Evolutionary conservation across 2,329 filamentous ascomycete species (phyloP).

Genomic region (Pseudogymnoascus sp.): DNA sequence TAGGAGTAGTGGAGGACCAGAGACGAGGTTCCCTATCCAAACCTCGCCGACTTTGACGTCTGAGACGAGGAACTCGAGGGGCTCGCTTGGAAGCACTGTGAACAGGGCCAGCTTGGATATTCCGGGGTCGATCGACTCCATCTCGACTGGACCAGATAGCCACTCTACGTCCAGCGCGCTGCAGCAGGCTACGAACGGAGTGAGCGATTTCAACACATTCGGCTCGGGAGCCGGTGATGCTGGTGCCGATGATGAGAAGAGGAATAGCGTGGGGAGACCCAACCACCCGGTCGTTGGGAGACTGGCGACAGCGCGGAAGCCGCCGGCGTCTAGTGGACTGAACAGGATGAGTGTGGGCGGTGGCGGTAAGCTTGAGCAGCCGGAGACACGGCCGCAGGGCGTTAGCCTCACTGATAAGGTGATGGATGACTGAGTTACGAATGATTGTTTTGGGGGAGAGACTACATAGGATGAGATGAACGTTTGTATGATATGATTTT

Average conservation of each 20-base stretch:
- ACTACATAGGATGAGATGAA: not conserved
- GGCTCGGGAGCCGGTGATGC: not conserved
- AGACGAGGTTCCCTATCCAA: conserved; percentile 78
- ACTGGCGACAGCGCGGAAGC: conserved; percentile 32
- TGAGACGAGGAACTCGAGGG: conserved; percentile 31
- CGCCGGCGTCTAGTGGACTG: conserved; percentile 25
- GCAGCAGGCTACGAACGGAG: conserved; percentile 22
- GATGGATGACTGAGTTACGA: conserved; percentile 57
- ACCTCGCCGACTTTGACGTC: conserved; percentile 50
- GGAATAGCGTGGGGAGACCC: conserved; percentile 54
- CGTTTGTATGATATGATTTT: conserved; percentile 6
- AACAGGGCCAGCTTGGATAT: conserved; percentile 70
- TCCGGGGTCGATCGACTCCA: conserved; percentile 36
- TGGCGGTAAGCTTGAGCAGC: conserved; percentile 30
- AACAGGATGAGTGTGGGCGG: conserved; percentile 27
- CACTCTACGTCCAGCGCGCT: not conserved
- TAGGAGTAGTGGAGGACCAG: conserved; percentile 62
- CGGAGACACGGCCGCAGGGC: conserved; percentile 36
- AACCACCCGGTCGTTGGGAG: conserved; percentile 43
- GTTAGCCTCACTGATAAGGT: conserved; percentile 66
- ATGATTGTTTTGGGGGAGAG: not conserved
- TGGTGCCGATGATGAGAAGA: conserved; percentile 40
- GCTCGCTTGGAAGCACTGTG: conserved; percentile 24
- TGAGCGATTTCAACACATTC: not conserved
- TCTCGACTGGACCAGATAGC: not conserved